Conservation (phyloP, 306 rosid species). For the Fagus sylvatica region DNA sequence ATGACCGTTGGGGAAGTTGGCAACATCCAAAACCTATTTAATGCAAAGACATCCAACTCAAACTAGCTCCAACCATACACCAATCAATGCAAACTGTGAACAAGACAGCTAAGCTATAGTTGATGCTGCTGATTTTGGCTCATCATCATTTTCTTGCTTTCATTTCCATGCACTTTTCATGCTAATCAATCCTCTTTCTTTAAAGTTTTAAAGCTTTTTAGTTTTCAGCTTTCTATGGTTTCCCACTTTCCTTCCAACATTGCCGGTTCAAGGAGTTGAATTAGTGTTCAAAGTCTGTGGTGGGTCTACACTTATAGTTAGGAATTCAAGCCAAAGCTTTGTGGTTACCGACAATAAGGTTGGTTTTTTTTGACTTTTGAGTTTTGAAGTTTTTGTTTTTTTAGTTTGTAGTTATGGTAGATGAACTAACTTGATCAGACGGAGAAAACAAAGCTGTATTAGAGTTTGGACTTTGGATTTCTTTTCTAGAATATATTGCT, state of each 20-base stretch:
- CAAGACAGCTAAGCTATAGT: neutral
- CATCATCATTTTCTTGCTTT: neutral
- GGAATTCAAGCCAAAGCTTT: constrained; percentile 26
- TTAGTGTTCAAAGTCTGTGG: neutral
- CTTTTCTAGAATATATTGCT: constrained; percentile 29
- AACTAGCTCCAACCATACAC: constrained; percentile 24
- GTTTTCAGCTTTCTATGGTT: neutral
- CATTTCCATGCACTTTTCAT: neutral
- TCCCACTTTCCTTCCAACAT: constrained; percentile 23
- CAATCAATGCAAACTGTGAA: constrained; percentile 26
- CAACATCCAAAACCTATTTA: constrained; percentile 35
- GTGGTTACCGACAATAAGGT: constrained; percentile 48
- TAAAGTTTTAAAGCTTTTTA: neutral
- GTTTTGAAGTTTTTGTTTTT: neutral
- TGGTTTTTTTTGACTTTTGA: constrained; percentile 25
- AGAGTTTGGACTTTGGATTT: constrained; percentile 5
- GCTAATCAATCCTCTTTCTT: neutral
- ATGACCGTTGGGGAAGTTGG: constrained; percentile 79
- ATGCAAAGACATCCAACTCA: constrained; percentile 39
- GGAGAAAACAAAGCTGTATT: constrained; percentile 59
- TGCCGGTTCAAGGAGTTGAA: constrained; percentile 12
- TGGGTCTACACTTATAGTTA: constrained; percentile 23
- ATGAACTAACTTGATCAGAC: constrained; percentile 58
- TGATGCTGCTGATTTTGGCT: neutral
- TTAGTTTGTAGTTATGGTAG: constrained; percentile 56